A percentile compares a stretch with the other conserved stretches of the same genome.
Evolutionary conservation across 225 moss, liverwort and hornwort species (phyloP).

Genomic region (Lunularia cruciata): DNA sequence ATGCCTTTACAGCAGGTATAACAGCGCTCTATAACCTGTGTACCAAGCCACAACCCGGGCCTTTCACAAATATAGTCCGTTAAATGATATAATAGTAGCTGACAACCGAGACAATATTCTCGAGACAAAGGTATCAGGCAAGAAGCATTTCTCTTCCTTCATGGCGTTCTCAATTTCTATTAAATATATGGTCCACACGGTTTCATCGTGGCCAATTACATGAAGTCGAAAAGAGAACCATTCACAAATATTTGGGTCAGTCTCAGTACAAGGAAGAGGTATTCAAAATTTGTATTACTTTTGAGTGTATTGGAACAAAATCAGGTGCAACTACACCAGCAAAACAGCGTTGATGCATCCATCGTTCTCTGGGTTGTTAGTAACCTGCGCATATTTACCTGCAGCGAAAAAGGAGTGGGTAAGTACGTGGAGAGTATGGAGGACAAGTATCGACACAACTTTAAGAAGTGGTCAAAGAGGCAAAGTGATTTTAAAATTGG

Average conservation of each 20-base stretch:
- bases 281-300: not conserved
- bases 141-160: no score
- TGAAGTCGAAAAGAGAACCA: constrained; percentile 1
- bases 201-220: not conserved
- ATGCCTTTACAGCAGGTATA: no score
- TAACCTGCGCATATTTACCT: constrained; percentile 95
- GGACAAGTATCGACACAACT: no score
- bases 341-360: constrained; percentile 94
- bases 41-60: no score
- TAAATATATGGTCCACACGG: not conserved
- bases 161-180: no score
- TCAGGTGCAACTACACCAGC: constrained; percentile 57
- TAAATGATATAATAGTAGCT: no score
- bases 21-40: no score
- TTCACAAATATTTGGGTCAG: not conserved
- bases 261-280: not conserved
- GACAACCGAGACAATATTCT: no score
- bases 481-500: not conserved
- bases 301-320: not conserved
- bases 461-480: not conserved
- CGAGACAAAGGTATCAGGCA: no score
- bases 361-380: constrained; percentile 97
- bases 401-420: constrained; percentile 16
- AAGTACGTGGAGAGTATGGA: not conserved
- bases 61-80: no score